A percentile compares a stretch with the other conserved stretches of the same genome.
These are phyloP conservation scores for Cladosporium phlei DNA, from an alignment of 2,329 filamentous ascomycete species.

Conservation along the genomic window DNA sequence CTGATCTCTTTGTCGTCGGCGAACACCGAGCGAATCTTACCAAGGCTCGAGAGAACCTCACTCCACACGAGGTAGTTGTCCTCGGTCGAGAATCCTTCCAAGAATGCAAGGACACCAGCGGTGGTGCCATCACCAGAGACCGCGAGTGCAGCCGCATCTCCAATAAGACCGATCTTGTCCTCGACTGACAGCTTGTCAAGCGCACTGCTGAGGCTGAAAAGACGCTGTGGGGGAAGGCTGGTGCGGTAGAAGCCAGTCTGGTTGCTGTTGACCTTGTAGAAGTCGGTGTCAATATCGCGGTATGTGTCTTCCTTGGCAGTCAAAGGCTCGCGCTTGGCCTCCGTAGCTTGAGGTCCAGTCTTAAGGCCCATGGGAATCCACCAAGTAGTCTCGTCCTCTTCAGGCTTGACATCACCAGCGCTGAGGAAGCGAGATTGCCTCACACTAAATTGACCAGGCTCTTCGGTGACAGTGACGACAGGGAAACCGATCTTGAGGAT, in stretches of 20 bases:
- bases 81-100: slow-evolving; percentile 79
- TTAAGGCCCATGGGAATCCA: slow-evolving; percentile 89
- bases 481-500: slow-evolving; percentile 95
- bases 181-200: slow-evolving; percentile 71
- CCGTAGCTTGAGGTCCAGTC: slow-evolving; percentile 62
- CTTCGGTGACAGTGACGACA: slow-evolving; percentile 78
- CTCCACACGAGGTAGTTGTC: slow-evolving; percentile 84
- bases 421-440: slow-evolving; percentile 87
- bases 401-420: slow-evolving; percentile 81
- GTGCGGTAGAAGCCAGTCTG: slow-evolving; percentile 88
- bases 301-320: slow-evolving; percentile 73
- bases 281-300: slow-evolving; percentile 66
- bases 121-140: slow-evolving; percentile 82
- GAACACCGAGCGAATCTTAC: slow-evolving; percentile 78
- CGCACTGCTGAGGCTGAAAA: slow-evolving; percentile 73
- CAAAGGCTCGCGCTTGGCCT: slow-evolving; percentile 62
- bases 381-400: slow-evolving; percentile 90
- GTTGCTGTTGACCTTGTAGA: slow-evolving; percentile 91
- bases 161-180: slow-evolving; percentile 89
- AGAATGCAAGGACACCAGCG: slow-evolving; percentile 72
- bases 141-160: slow-evolving; percentile 83
- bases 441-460: slow-evolving; percentile 73
- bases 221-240: slow-evolving; percentile 81
- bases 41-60: slow-evolving; percentile 73
- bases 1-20: slow-evolving; percentile 67